These are phyloP conservation scores for Multifurca ochricompacta DNA, from an alignment of 768 basidiomycete genomes.

Conservation along the genomic window DNA sequence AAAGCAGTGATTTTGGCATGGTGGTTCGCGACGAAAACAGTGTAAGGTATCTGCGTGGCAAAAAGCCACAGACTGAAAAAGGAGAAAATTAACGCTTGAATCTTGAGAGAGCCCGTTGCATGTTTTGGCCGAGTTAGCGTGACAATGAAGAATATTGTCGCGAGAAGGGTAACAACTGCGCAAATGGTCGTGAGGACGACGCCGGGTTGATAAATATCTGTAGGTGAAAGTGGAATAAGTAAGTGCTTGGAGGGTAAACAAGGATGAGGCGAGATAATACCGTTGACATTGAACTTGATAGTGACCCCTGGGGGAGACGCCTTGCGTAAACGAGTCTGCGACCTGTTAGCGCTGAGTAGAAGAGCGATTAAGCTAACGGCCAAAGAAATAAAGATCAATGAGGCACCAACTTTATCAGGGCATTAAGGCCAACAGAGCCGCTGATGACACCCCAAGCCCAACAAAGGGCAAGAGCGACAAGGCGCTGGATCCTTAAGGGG, in stretches of 20 bases:
- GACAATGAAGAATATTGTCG: slow-evolving; percentile 26
- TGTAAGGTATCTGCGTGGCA: slow-evolving; percentile 40
- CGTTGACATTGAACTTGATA: slow-evolving; percentile 14
- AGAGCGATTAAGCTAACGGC: not conserved
- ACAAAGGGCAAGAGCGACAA: slow-evolving; percentile 26
- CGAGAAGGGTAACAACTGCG: slow-evolving; percentile 28
- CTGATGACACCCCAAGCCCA: slow-evolving; percentile 28
- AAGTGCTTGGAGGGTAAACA: slow-evolving; percentile 20
- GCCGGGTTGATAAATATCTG: slow-evolving; percentile 22
- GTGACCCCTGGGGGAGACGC: slow-evolving; percentile 13
- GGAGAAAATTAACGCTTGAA: slow-evolving; percentile 32
- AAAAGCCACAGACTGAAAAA: slow-evolving; percentile 43
- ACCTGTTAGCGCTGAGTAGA: slow-evolving; percentile 10
- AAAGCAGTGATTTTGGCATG: slow-evolving; percentile 38
- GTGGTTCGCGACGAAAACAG: slow-evolving; percentile 38
- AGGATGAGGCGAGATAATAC: slow-evolving; percentile 13
- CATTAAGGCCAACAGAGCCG: slow-evolving; percentile 27
- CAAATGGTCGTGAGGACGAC: slow-evolving; percentile 20
- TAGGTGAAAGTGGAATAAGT: slow-evolving; percentile 7
- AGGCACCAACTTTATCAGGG: slow-evolving; percentile 27
- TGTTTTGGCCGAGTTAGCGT: slow-evolving; percentile 22
- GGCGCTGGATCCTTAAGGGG: slow-evolving; percentile 20
- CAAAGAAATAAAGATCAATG: not conserved
- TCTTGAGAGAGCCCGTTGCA: slow-evolving; percentile 11
- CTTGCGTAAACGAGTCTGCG: slow-evolving; percentile 1